These are phyloP conservation scores for Yamadazyma mexicana DNA, from an alignment of 1,139 yeast species.

Conservation along the genomic window DNA sequence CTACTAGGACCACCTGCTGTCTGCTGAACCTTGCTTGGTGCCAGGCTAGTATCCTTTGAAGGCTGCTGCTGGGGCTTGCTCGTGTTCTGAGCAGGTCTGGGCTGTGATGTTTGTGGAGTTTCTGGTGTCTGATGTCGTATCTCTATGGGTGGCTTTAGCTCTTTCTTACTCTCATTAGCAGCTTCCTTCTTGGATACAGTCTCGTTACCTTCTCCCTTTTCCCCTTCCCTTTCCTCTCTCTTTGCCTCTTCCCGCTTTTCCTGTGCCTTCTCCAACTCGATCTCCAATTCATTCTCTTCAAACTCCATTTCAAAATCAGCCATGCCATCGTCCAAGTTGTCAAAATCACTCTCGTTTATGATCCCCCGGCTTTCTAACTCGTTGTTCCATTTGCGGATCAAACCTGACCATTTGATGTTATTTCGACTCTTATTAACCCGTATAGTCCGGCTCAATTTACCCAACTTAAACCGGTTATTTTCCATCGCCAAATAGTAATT, in stretches of 20 bases:
- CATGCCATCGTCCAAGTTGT: slow-evolving; percentile 26
- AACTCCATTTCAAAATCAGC: slow-evolving; percentile 20
- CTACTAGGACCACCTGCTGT: too few relatives aligned
- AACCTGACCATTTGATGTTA: slow-evolving; percentile 20
- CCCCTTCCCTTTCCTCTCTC: not conserved
- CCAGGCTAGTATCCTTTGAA: too few relatives aligned
- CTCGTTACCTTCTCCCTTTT: slow-evolving; percentile 1
- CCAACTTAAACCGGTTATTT: slow-evolving; percentile 17
- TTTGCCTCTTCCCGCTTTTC: not conserved
- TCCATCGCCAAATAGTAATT: slow-evolving; percentile 32
- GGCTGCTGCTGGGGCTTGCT: too few relatives aligned
- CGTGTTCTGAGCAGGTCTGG: too few relatives aligned
- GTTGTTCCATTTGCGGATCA: slow-evolving; percentile 13
- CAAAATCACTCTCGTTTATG: slow-evolving; percentile 21
- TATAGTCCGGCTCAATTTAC: slow-evolving; percentile 31
- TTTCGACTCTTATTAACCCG: slow-evolving; percentile 41
- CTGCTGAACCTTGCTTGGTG: too few relatives aligned
- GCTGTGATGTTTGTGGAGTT: too few relatives aligned
- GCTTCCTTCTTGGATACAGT: not conserved
- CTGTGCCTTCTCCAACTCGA: slow-evolving; percentile 2
- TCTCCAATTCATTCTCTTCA: slow-evolving; percentile 21
- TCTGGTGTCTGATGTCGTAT: too few relatives aligned
- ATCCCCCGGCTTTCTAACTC: slow-evolving; percentile 18
- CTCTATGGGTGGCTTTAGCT: too few relatives aligned
- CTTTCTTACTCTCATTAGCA: too few relatives aligned